phyloP scores from a whole-genome alignment of 2,329 filamentous ascomycete genomes.

The Colletotrichum sp. region DNA sequence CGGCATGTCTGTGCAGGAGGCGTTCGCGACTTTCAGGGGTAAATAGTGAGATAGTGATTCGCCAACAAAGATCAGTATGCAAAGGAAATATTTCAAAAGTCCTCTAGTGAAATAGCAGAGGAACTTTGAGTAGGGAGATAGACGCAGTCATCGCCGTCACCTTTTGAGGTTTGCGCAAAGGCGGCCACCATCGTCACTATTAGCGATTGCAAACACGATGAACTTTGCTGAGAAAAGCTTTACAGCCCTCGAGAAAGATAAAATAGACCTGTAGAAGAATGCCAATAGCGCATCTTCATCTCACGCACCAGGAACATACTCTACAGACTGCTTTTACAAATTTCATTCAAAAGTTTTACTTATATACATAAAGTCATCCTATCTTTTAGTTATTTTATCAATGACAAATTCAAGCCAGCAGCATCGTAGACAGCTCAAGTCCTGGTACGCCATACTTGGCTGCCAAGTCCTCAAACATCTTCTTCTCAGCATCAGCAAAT shows the following conservation, averaged over 20 bases:
- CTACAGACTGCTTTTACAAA: background rate
- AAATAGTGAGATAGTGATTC: background rate
- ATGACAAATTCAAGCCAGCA: background rate
- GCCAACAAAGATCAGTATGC: background rate
- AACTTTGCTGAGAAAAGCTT: background rate
- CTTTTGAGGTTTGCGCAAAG: background rate
- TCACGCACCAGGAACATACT: background rate
- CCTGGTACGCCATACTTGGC: background rate
- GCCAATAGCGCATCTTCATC: background rate
- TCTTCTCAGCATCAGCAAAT: background rate
- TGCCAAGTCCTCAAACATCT: background rate
- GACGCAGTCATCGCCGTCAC: background rate
- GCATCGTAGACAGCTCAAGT: background rate
- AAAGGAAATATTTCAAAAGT: background rate
- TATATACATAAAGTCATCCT: background rate
- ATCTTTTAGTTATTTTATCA: fast-evolving
- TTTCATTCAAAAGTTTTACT: background rate
- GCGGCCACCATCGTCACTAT: background rate
- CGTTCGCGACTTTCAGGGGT: slow-evolving; percentile 18
- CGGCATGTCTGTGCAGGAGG: slow-evolving; percentile 20
- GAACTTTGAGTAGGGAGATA: background rate
- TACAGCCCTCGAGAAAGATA: background rate
- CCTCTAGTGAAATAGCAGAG: background rate
- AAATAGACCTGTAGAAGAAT: background rate
- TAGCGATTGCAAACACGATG: background rate